phyloP scores from a whole-genome alignment of 306 rosid genomes.

The Purshia tridentata region DNA sequence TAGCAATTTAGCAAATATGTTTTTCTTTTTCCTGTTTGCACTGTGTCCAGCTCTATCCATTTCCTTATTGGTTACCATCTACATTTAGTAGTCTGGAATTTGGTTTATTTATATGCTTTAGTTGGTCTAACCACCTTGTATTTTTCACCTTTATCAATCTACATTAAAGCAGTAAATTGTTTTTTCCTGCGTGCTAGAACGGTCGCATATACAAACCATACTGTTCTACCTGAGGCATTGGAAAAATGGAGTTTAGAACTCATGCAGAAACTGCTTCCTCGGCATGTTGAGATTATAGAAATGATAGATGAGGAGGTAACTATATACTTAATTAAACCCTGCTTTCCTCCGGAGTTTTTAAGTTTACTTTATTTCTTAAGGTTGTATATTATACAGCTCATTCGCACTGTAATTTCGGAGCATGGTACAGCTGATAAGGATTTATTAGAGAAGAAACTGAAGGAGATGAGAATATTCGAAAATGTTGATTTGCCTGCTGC shows the following conservation, averaged over 20 bases:
- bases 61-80: background rate
- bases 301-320: slow-evolving; percentile 92
- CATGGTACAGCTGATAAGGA: slow-evolving; percentile 62
- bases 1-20: too few relatives aligned
- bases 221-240: slow-evolving; percentile 98
- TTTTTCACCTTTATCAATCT: background rate
- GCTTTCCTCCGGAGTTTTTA: slow-evolving; percentile 5
- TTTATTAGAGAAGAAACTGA: slow-evolving; percentile 66
- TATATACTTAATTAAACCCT: slow-evolving; percentile 12
- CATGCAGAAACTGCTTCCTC: slow-evolving; percentile 88
- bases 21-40: too few relatives aligned
- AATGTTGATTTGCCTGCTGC: slow-evolving; percentile 79
- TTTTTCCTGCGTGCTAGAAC: slow-evolving; percentile 46
- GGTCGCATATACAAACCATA: slow-evolving; percentile 97
- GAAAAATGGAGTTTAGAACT: slow-evolving; percentile 97
- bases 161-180: too few relatives aligned
- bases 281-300: slow-evolving; percentile 88
- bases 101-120: background rate
- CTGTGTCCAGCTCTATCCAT: background rate
- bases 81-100: background rate
- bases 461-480: slow-evolving; percentile 88
- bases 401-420: slow-evolving; percentile 63
- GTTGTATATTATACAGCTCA: slow-evolving; percentile 60
- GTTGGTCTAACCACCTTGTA: background rate
- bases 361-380: slow-evolving; percentile 29